Base-by-base conservation (phyloP, 2,329 filamentous ascomycete genomes). In the Alternaria arborescens region DNA sequence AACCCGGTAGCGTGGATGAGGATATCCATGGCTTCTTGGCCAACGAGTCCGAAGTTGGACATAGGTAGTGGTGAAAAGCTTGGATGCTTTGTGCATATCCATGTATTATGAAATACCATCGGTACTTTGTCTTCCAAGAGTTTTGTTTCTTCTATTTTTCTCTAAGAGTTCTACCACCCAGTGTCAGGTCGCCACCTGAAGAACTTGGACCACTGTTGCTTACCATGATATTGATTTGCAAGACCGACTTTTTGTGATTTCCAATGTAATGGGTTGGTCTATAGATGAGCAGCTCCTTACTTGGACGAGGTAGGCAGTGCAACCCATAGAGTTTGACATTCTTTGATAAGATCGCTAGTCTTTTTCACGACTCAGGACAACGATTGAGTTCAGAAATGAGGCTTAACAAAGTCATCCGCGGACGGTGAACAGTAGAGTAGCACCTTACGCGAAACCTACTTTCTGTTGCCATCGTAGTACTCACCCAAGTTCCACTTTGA, bases 11-110 rank as follows among this genome's bases (percentile, higher is more conserved):
- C 18, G 50, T 51, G 51, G 32, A 18, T 18, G 38, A 47, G 12
- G 60, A 69, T 14, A 60, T 68, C 18, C 61, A 68, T 52, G 52
- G 50, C 14, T 69, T 69, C 18, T 57, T 68, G 36, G 28, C 34
- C n/a, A 53, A 65, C 12, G 53, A 65, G 52, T 46, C 58, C n/a
- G 58, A 62, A 36, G 36, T 44, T 24, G 46, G 55, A n/a, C 16
- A 18, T 8, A 41, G 36, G n/a, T 26, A 34, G 50, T n/a, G n/a
- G n/a, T 41, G 34, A 18, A 50, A 50, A 36, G 30, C 20, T 18
- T 4, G 32, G 16, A 24, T 38, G 46, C 5, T 5, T 18, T 26
- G 30, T 38, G n/a, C 8, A 28, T n/a, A n/a, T 28, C 8, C 16
- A n/a, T 44, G 24, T 28, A 38, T 26, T n/a, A 38, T 38, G 20